Percentiles rank a stretch among this genome's conserved stretches.
Evolutionary conservation across 2,329 filamentous ascomycete species (phyloP).

Genomic region (Periconia sp.): DNA sequence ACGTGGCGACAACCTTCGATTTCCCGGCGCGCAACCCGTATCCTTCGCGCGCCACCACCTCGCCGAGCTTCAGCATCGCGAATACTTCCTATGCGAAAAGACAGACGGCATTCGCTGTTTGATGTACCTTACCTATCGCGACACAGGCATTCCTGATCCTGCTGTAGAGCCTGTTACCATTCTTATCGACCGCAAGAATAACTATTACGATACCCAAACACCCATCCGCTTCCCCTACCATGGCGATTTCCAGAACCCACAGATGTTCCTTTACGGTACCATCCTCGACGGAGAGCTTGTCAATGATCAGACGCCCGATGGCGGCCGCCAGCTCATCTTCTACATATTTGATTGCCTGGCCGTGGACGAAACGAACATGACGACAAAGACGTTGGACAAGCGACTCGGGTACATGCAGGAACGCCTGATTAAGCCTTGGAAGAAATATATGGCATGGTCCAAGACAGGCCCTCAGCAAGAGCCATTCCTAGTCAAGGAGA

Average conservation of each 20-base stretch:
- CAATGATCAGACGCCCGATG: slow-evolving; percentile 70
- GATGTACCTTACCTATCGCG: slow-evolving; percentile 79
- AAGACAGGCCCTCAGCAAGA: slow-evolving; percentile 60
- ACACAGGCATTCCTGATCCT: slow-evolving; percentile 52
- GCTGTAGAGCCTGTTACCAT: slow-evolving; percentile 63
- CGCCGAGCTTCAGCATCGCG: slow-evolving; percentile 75
- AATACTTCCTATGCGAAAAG: slow-evolving; percentile 99
- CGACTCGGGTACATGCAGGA: slow-evolving; percentile 84
- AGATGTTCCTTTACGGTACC: slow-evolving; percentile 74
- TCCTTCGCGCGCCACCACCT: slow-evolving; percentile 84
- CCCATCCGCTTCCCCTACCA: slow-evolving; percentile 79
- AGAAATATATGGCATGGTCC: slow-evolving; percentile 53
- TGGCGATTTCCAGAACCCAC: slow-evolving; percentile 55
- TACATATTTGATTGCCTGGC: slow-evolving; percentile 93
- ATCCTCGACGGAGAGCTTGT: slow-evolving; percentile 93
- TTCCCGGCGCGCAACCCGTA: slow-evolving; percentile 92
- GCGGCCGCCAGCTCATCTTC: slow-evolving; percentile 69
- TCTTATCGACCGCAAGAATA: slow-evolving; percentile 96
- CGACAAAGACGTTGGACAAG: slow-evolving; percentile 82
- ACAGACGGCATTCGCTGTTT: slow-evolving; percentile 94
- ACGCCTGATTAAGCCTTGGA: slow-evolving; percentile 72
- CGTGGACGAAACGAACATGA: slow-evolving; percentile 74
- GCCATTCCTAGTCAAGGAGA: slow-evolving; percentile 84
- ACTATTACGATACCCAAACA: slow-evolving; percentile 82
- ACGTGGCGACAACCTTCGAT: slow-evolving; percentile 65